A percentile compares a stretch with the other conserved stretches of the same genome.
Evolutionary conservation across 768 basidiomycete genomes (phyloP).

Genomic region (Naganishia vaughanmartiniae): DNA sequence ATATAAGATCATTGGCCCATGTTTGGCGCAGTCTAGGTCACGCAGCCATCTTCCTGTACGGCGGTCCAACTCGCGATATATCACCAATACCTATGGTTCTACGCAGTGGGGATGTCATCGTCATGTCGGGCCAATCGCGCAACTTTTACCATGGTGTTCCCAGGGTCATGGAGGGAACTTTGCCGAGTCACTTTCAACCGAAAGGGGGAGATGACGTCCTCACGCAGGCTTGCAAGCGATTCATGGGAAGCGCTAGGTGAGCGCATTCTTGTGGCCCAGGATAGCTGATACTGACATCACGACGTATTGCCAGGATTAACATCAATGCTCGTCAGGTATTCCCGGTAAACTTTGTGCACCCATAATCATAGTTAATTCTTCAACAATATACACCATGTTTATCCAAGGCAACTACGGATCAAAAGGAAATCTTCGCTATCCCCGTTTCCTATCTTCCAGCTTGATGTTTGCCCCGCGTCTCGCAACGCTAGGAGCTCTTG

Average conservation of each 20-base stretch:
- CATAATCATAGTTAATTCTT: neutral
- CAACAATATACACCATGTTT: too few relatives aligned
- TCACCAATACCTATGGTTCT: conserved; percentile 78
- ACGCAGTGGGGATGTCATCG: conserved; percentile 82
- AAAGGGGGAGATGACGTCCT: conserved; percentile 43
- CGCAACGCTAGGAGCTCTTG: too few relatives aligned
- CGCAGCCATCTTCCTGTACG: conserved; percentile 84
- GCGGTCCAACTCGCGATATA: conserved; percentile 71
- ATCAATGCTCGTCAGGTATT: conserved; percentile 78
- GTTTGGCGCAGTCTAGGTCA: conserved; percentile 68
- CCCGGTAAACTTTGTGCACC: conserved; percentile 29
- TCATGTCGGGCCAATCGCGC: conserved; percentile 88
- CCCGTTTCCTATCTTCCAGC: too few relatives aligned
- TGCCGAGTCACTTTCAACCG: conserved; percentile 57
- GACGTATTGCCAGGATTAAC: conserved; percentile 66
- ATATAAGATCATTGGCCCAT: neutral
- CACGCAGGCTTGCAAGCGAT: conserved; percentile 40
- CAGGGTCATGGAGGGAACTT: conserved; percentile 74
- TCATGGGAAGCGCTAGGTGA: conserved; percentile 38
- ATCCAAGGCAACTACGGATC: too few relatives aligned
- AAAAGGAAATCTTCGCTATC: too few relatives aligned
- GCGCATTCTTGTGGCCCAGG: conserved; percentile 56
- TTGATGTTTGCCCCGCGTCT: too few relatives aligned
- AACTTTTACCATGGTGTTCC: conserved; percentile 94
- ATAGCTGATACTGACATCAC: conserved; percentile 53